These are phyloP conservation scores for Penicillium fuscoglaucum DNA, from an alignment of 2,329 filamentous ascomycete species.

Conservation along the genomic window DNA sequence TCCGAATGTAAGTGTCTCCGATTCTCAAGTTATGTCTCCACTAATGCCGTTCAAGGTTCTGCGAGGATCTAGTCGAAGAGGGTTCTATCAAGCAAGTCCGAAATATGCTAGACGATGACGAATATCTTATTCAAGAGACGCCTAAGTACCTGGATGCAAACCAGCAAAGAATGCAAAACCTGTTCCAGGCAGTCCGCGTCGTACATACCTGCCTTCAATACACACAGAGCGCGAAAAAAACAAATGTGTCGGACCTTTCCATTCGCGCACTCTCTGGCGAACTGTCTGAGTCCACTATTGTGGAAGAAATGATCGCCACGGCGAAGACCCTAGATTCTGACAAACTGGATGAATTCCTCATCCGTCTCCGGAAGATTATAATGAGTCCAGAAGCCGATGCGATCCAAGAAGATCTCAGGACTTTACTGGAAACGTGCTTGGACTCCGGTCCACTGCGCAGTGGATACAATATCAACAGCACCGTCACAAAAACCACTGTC, in stretches of 20 bases:
- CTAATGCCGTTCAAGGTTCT: constrained; percentile 36
- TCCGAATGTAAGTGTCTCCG: constrained; percentile 44
- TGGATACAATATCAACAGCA: constrained; percentile 68
- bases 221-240: constrained; percentile 33
- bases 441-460: constrained; percentile 62
- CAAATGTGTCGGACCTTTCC: constrained; percentile 39
- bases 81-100: constrained; percentile 39
- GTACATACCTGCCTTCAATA: constrained; percentile 31
- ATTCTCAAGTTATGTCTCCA: neutral
- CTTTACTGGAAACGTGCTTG: constrained; percentile 50
- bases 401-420: constrained; percentile 50
- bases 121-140: constrained; percentile 47
- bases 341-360: constrained; percentile 45
- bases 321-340: constrained; percentile 57
- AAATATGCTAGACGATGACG: constrained; percentile 52
- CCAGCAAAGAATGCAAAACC: constrained; percentile 40
- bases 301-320: constrained; percentile 54
- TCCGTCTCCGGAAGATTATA: constrained; percentile 36
- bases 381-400: constrained; percentile 40
- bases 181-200: constrained; percentile 36
- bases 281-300: constrained; percentile 50
- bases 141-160: constrained; percentile 41
- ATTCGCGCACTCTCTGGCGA: constrained; percentile 52
- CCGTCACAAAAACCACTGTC: constrained; percentile 58
- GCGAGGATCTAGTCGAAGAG: constrained; percentile 46